A percentile compares a stretch with the other conserved stretches of the same genome.
Conservation (phyloP, 169 alveolate species). For the Cryptosporidium sp. region DNA sequence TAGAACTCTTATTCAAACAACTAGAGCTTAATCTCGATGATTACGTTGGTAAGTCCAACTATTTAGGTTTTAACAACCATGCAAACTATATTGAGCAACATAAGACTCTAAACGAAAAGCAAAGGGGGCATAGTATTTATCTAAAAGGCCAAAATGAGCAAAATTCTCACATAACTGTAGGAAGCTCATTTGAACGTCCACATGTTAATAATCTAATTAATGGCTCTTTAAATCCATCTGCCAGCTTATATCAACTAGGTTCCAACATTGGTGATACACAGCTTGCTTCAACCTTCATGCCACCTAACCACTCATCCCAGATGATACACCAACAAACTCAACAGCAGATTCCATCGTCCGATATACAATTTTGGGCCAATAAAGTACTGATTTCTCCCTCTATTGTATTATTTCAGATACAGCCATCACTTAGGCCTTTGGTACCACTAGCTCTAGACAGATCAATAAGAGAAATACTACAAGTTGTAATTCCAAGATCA, state of each 20-base stretch:
- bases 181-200: conserved; percentile 65
- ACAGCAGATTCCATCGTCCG: conserved; percentile 71
- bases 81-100: conserved; percentile 18
- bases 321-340: conserved; percentile 76
- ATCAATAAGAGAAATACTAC: conserved; percentile 94
- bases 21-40: conserved; percentile 80
- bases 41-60: conserved; percentile 42
- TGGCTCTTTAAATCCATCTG: conserved; percentile 2
- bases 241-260: background rate
- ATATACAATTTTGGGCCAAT: conserved; percentile 72
- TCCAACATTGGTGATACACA: conserved; percentile 18
- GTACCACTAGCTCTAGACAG: conserved; percentile 96
- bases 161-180: background rate
- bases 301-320: conserved; percentile 51
- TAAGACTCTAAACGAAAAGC: conserved; percentile 50
- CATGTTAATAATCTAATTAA: conserved; percentile 9
- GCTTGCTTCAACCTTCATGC: conserved; percentile 61
- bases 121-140: conserved; percentile 13
- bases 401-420: conserved; percentile 89
- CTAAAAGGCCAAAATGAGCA: conserved; percentile 42
- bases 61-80: conserved; percentile 28
- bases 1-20: conserved; percentile 88
- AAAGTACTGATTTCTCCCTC: conserved; percentile 85
- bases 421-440: conserved; percentile 87
- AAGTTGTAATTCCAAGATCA: conserved; percentile 85